Evolutionary conservation across 345 rosid species (phyloP), one percentile per base, ranked within the genome.

Genomic region (Punica granatum): DNA sequence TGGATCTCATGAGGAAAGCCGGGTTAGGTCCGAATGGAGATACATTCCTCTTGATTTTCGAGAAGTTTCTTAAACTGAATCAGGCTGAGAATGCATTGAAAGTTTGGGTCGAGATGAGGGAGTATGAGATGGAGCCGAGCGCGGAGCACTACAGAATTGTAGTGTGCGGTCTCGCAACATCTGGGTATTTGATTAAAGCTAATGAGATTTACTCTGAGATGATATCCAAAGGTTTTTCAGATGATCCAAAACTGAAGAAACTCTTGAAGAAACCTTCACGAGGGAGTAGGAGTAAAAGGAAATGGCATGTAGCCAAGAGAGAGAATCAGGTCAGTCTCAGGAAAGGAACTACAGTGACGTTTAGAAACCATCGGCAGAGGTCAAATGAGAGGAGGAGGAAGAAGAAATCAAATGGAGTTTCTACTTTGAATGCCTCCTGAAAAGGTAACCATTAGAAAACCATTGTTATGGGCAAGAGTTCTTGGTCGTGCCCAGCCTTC

Each of bases 91-190:
- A 78, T 73, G 87, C 89, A 61, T 66, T 92, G 80, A 85, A 81
- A 80, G 77, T 88, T 36, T 90, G 92, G 98, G 60, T 63, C 23
- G 89, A 86, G 81, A 86, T 90, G 93, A 75, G 74, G 81, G 78
- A 69, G 48, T 83, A 83, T 77, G 86, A 80, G 71, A 70, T 85
- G 54, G 68, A 35, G 48, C 80, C 88, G 36, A 66, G 44, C 75
- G 64, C 66, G 32, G 73, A 67, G 70, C 92, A 85, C 70, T 88
- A 86, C 69, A 74, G 49, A 66, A 65, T 71, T 67, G 59, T 80
- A 75, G 85, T 83, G 70, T 78, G 84, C 68, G 92, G 95, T 49
- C 77, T 92, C 69, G 81, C 81, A 49, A 46, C 76, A 31, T 85
- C 83, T 74, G 93, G 97, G 16, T 73, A 76, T 81, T 56, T 77